A percentile compares a stretch with the other conserved stretches of the same genome.
These are phyloP conservation scores for Aspergillus felis DNA, from an alignment of 2,329 filamentous ascomycete genomes.

Conservation along the genomic window DNA sequence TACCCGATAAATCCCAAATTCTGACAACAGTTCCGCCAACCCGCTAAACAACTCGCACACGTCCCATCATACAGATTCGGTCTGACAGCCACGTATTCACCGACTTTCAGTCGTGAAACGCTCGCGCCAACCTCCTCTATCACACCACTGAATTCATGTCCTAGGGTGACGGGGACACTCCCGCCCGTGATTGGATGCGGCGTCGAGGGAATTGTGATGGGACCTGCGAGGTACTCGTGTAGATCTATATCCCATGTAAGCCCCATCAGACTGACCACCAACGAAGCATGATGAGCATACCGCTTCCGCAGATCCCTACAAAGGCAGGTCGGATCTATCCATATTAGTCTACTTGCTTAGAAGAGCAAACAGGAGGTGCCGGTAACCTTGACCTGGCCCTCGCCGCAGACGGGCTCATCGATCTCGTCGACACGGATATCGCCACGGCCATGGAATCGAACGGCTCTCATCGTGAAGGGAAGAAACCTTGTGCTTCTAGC, in stretches of 20 bases:
- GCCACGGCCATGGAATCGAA: slow-evolving; percentile 33
- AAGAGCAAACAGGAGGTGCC: neutral
- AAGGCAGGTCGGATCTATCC: slow-evolving; percentile 29
- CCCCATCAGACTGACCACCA: neutral
- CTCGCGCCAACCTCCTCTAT: slow-evolving; percentile 55
- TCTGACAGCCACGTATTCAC: slow-evolving; percentile 57
- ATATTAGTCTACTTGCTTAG: neutral
- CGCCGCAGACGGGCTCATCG: slow-evolving; percentile 37
- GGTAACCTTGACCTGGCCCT: slow-evolving; percentile 47
- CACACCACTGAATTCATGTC: slow-evolving; percentile 62
- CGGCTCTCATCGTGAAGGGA: slow-evolving; percentile 28
- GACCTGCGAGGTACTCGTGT: slow-evolving; percentile 51
- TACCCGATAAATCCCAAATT: slow-evolving; percentile 53
- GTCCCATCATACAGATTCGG: slow-evolving; percentile 57
- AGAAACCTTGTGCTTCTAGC: neutral
- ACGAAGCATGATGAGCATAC: slow-evolving; percentile 7
- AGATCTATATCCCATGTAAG: slow-evolving; percentile 33
- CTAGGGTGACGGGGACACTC: slow-evolving; percentile 56
- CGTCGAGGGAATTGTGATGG: slow-evolving; percentile 45
- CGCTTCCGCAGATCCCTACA: slow-evolving; percentile 34
- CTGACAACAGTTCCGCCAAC: slow-evolving; percentile 56
- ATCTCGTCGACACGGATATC: slow-evolving; percentile 36
- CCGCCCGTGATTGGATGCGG: slow-evolving; percentile 59
- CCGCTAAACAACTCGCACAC: slow-evolving; percentile 53
- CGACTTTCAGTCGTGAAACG: slow-evolving; percentile 47